Base-by-base conservation (phyloP, 176 grass and related monocot species). In the Oryza officinalis region DNA sequence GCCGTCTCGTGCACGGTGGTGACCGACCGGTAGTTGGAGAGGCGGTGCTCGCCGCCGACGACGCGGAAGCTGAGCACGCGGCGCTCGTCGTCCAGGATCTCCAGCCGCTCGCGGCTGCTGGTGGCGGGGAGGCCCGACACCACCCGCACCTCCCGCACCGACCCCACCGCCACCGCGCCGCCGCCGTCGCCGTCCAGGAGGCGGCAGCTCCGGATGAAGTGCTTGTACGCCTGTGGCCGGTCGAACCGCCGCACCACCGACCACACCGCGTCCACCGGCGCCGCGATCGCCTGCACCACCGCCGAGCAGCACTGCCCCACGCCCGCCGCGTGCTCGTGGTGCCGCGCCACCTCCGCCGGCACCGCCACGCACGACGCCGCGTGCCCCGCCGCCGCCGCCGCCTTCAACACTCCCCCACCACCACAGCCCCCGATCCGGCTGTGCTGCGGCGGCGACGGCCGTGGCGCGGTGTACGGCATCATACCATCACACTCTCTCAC, bases 11-110 rank as follows among this genome's bases (percentile, higher is more conserved):
- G 89, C 76, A 92, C 88, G 45, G 88, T 97, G 86, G 92, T 91
- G 4, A 93, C 90, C 0, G 95, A 97, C 20, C 80, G 90, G 78
- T 97, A 97, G 87, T 97, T 97, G 84, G 90, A 81, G 81, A 97
- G 92, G 70, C 95, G 88, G 88, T 97, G 95, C 78, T 97, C 95
- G 1, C 92, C 95, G 84, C 95, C 95, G 67, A 97, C 88, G 65
- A 97, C 86, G 73, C 89, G 85, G 82, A 97, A 97, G 86, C 95
- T 93, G 71, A 94, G 70, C 32, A 97, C 92, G 83, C 88, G 92
- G n/a, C 93, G 88, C 75, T 93, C 95, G 86, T 97, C 95, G 77
- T 97, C 95, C 4, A 97, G 90, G 76, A 92, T 88, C 88, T 97
- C 95, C 59, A 97, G 95, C 32, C 95, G 88, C 83, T 97, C 95